Evolutionary conservation across 352 stramenopile genomes (phyloP).

Genomic region (Globisporangium uncinulatum): DNA sequence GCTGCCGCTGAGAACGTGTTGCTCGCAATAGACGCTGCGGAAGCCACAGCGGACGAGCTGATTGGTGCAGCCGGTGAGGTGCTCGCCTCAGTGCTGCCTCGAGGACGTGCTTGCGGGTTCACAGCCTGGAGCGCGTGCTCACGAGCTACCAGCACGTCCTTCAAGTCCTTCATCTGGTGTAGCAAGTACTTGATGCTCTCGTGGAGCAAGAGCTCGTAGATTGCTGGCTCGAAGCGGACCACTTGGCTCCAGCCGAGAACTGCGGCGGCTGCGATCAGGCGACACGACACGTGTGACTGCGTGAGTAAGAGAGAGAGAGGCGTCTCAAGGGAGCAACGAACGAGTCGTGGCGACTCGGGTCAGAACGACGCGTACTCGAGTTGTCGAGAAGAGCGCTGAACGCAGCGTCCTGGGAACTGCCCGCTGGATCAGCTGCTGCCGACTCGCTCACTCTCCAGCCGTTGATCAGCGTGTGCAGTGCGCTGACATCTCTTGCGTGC

Average conservation of each 20-base stretch:
- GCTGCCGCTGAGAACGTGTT: conserved; percentile 23
- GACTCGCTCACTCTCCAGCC: conserved; percentile 47
- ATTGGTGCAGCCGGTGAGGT: background rate
- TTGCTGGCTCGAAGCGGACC: conserved; percentile 39
- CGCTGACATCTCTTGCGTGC: conserved; percentile 45
- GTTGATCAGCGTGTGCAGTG: conserved; percentile 46
- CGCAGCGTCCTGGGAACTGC: conserved; percentile 15
- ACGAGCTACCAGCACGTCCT: conserved; percentile 47
- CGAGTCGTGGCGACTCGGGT: background rate
- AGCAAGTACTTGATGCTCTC: conserved; percentile 64
- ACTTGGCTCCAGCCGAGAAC: conserved; percentile 45
- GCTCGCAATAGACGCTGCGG: conserved; percentile 5
- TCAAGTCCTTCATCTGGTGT: conserved; percentile 48
- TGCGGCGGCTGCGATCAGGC: conserved; percentile 20
- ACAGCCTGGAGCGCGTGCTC: conserved; percentile 25
- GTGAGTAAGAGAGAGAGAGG: background rate
- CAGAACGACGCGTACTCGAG: conserved; percentile 32
- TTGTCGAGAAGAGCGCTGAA: conserved; percentile 36
- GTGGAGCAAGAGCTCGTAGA: conserved; percentile 62
- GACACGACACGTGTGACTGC: background rate
- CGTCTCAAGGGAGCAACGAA: background rate
- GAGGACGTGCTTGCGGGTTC: background rate
- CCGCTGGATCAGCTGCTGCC: conserved; percentile 11
- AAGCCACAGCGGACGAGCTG: conserved; percentile 13
- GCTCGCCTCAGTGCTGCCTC: background rate